Evolutionary conservation across 768 basidiomycete genomes (phyloP), one percentile per base, ranked within the genome.

Genomic region (Phlebiopsis flavidoalba): DNA sequence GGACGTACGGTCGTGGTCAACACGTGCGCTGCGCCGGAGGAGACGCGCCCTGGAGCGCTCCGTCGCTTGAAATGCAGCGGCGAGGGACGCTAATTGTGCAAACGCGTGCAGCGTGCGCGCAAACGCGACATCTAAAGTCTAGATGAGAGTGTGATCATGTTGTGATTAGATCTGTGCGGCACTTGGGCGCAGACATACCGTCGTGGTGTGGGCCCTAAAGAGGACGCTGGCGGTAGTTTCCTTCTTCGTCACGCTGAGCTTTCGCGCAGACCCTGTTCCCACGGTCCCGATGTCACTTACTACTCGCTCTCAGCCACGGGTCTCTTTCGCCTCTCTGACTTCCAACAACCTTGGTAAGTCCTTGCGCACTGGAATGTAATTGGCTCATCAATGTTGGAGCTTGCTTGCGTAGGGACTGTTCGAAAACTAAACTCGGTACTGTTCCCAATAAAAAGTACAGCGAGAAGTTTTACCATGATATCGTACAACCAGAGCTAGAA

Each of bases 371-470:
- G 57, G 5, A 24, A 49, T 65, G 62, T 52, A 58, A n/a, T 0
- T 19, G 14, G 57, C 17, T 43, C 22, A 17, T 12, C 17, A 21
- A 43, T 17, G 31, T 52, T 54, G 12, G 46, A 55, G 12, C 26
- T 26, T 33, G 12, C 26, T 26, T 33, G 33, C 14, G 21, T 50
- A 71, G 70, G 71, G 37, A 74, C 74, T 19, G 74, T 88, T 57
- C 80, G 87, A 61, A 87, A 83, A 68, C 76, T 87, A 31, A 85
- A 85, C 65, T 84, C 86, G 1, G 90, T 94, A 45, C 81, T 95
- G 46, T 94, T 95, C 72, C 93, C 94, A 26, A 89, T 95, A 71
- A 86, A 71, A 86, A 86, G 67, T 96, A 95, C 73, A 87, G 87
- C 72, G 89, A 92, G 66, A 88, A 87, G 71, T 95, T 95, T 78